Percentiles rank a stretch among this genome's conserved stretches.
These are phyloP conservation scores for Globisporangium cylindrosporum DNA, from an alignment of 352 stramenopile genomes.

Conservation along the genomic window DNA sequence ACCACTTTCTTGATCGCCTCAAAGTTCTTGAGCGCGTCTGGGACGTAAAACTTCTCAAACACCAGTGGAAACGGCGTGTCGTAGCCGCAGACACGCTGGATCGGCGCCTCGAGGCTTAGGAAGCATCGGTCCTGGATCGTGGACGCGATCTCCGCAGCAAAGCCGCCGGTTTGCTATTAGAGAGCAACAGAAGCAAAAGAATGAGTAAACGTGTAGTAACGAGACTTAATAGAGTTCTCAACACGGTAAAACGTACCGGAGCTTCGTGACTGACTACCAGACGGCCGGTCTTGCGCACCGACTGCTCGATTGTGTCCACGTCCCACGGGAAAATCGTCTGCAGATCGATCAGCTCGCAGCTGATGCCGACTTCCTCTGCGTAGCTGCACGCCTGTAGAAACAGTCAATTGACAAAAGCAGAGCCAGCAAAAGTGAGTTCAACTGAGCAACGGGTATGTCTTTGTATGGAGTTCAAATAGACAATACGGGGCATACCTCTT, in stretches of 20 bases:
- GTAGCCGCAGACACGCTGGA: constrained; percentile 93
- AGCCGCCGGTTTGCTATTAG: constrained; percentile 85
- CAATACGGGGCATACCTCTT: background rate
- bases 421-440: background rate
- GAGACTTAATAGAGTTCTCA: background rate
- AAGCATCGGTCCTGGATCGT: constrained; percentile 94
- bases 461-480: too few relatives aligned
- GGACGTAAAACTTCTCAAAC: constrained; percentile 96
- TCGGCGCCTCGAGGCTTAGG: constrained; percentile 93
- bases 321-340: constrained; percentile 98
- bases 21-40: constrained; percentile 93
- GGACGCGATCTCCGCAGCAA: constrained; percentile 95
- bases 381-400: constrained; percentile 67
- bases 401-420: constrained; percentile 24
- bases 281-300: constrained; percentile 96
- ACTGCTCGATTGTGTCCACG: constrained; percentile 91
- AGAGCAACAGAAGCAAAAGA: too few relatives aligned
- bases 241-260: constrained; percentile 52
- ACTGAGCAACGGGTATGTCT: too few relatives aligned
- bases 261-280: constrained; percentile 97
- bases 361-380: constrained; percentile 91
- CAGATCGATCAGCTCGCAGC: constrained; percentile 97
- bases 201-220: too few relatives aligned
- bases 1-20: constrained; percentile 90
- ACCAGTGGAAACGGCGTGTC: constrained; percentile 97